Conservation (phyloP, 768 basidiomycete genomes). For the Agaricus bisporus region DNA sequence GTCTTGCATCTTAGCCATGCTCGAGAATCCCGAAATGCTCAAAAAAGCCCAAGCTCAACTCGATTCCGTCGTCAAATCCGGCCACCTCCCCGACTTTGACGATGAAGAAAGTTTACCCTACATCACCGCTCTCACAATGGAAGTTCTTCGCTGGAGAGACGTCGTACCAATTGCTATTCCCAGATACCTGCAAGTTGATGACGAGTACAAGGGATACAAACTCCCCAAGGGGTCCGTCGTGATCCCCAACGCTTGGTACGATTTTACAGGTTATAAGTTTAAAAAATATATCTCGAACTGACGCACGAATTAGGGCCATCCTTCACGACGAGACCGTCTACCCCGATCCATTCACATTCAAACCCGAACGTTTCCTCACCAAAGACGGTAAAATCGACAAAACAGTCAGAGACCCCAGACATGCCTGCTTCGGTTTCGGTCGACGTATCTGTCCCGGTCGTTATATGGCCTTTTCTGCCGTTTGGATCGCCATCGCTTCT, state of each 20-base stretch:
- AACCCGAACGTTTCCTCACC: constrained; percentile 33
- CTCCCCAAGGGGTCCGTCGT: constrained; percentile 27
- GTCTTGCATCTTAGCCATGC: constrained; percentile 6
- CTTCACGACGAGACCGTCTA: constrained; percentile 31
- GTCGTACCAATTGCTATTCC: constrained; percentile 20
- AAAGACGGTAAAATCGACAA: constrained; percentile 20
- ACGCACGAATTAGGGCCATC: constrained; percentile 26
- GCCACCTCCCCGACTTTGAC: constrained; percentile 25
- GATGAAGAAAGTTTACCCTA: constrained; percentile 24
- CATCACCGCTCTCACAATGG: constrained; percentile 24
- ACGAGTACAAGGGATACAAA: constrained; percentile 24
- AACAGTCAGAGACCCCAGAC: constrained; percentile 20
- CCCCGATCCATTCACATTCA: constrained; percentile 33
- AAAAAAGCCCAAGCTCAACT: constrained; percentile 28
- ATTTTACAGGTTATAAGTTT: neutral
- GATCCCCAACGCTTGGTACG: constrained; percentile 27
- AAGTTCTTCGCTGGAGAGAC: constrained; percentile 22
- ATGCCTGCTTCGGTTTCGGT: constrained; percentile 27
- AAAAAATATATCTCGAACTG: neutral
- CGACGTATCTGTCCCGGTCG: constrained; percentile 22
- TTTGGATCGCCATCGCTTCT: constrained; percentile 21
- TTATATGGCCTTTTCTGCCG: constrained; percentile 18
- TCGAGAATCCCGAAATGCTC: constrained; percentile 17
- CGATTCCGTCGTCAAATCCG: constrained; percentile 24
- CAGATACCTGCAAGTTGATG: constrained; percentile 18